Conservation (phyloP, 2,329 filamentous ascomycete species). For the Fusarium sarcochroum region DNA sequence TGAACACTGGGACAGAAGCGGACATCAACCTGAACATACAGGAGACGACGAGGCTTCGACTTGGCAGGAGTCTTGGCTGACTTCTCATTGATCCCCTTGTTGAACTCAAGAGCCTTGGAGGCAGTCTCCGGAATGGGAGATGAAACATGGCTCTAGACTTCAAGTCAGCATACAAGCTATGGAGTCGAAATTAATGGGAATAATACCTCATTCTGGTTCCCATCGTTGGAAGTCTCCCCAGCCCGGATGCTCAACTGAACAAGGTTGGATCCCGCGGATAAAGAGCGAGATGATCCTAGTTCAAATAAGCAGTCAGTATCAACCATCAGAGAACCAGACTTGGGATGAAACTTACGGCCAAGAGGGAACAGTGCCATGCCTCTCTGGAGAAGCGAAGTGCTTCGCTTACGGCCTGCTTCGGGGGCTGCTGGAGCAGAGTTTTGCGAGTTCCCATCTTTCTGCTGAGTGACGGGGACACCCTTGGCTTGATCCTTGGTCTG, state of each 20-base stretch:
- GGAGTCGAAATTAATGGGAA: no score
- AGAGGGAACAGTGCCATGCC: not conserved
- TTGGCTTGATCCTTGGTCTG: slow-evolving; percentile 1
- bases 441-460: slow-evolving; percentile 5
- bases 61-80: not conserved
- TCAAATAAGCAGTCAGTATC: not conserved
- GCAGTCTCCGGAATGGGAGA: not conserved
- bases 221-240: not conserved
- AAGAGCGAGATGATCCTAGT: slow-evolving; percentile 22
- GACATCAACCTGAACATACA: slow-evolving; percentile 78
- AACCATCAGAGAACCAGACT: not conserved
- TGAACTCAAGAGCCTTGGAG: not conserved
- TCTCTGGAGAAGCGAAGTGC: not conserved
- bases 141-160: not conserved
- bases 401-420: not conserved
- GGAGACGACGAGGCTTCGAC: slow-evolving; percentile 3
- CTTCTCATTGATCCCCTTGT: not conserved
- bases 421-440: slow-evolving; percentile 2
- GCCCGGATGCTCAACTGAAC: not conserved
- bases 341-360: slow-evolving; percentile 6
- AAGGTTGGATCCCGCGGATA: not conserved
- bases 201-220: slow-evolving; percentile 5
- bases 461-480: not conserved
- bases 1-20: slow-evolving; percentile 63
- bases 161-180: not conserved